Evolutionary conservation across 73 alveolate genomes (phyloP).

Genomic region (Tetrahymena thermophila): DNA sequence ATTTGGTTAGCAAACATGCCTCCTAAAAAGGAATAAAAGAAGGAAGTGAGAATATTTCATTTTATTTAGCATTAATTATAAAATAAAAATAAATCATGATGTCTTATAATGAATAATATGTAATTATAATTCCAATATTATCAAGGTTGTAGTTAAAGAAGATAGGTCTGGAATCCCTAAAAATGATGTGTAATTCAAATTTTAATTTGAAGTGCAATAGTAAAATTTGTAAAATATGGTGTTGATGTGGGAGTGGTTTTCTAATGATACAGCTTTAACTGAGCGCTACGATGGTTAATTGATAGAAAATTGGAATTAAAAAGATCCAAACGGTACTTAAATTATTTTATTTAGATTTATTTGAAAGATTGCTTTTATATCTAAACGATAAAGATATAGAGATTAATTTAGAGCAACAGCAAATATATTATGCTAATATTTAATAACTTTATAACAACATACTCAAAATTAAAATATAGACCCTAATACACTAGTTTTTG

Average conservation of each 20-base stretch:
- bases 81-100: too few species aligned
- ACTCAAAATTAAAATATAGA: neutral
- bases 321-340: conserved; percentile 7
- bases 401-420: neutral
- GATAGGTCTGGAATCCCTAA: conserved; percentile 39
- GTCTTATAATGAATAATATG: neutral
- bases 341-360: neutral
- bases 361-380: neutral
- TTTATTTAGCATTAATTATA: neutral
- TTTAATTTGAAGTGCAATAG: conserved; percentile 13
- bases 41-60: conserved; percentile 15
- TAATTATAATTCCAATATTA: neutral
- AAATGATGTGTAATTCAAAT: conserved; percentile 30
- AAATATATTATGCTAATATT: too few species aligned
- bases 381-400: neutral
- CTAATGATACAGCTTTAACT: conserved; percentile 11
- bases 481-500: conserved; percentile 9
- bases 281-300: conserved; percentile 28
- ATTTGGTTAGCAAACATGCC: conserved; percentile 18
- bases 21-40: conserved; percentile 37
- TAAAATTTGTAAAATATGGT: conserved; percentile 21
- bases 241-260: conserved; percentile 37
- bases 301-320: conserved; percentile 30
- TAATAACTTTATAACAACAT: too few species aligned
- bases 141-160: conserved; percentile 16